A percentile compares a stretch with the other conserved stretches of the same genome.
Conservation (phyloP, 345 rosid genomes). For the Sisymbrium irio region DNA sequence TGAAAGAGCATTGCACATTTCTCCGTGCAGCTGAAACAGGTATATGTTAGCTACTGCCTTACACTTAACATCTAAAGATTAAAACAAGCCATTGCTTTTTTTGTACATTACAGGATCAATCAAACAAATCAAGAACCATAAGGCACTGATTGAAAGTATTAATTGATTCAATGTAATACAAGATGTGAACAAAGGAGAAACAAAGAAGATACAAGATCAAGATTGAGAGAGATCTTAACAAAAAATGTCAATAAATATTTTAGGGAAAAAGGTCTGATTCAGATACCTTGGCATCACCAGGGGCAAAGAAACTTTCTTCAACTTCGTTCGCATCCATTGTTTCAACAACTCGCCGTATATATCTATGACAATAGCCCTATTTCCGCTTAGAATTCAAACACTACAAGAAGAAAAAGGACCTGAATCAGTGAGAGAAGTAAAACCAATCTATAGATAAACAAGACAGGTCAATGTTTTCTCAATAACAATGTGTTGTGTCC, state of each 20-base stretch:
- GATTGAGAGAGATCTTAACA: slow-evolving; percentile 2
- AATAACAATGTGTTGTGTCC: neutral
- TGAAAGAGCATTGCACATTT: slow-evolving; percentile 78
- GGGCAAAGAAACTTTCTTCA: slow-evolving; percentile 87
- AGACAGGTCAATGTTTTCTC: neutral
- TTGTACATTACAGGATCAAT: neutral
- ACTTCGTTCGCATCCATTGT: slow-evolving; percentile 76
- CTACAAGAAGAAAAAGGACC: slow-evolving; percentile 10
- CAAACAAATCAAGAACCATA: slow-evolving; percentile 1
- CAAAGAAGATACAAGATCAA: neutral
- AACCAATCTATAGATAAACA: neutral
- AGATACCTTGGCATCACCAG: slow-evolving; percentile 92
- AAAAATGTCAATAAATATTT: neutral
- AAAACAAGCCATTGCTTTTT: neutral
- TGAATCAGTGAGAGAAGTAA: neutral
- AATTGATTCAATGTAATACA: neutral
- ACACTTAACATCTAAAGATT: slow-evolving; percentile 7
- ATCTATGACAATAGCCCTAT: too few relatives aligned
- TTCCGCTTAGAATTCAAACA: slow-evolving; percentile 35
- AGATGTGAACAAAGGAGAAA: neutral
- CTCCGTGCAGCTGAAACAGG: slow-evolving; percentile 77
- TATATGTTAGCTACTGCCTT: slow-evolving; percentile 6
- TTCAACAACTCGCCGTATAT: slow-evolving; percentile 35
- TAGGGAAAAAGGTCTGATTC: neutral
- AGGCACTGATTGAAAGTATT: neutral